Evolutionary conservation across 2,329 filamentous ascomycete species (phyloP).

Genomic region (Aureobasidium lini): DNA sequence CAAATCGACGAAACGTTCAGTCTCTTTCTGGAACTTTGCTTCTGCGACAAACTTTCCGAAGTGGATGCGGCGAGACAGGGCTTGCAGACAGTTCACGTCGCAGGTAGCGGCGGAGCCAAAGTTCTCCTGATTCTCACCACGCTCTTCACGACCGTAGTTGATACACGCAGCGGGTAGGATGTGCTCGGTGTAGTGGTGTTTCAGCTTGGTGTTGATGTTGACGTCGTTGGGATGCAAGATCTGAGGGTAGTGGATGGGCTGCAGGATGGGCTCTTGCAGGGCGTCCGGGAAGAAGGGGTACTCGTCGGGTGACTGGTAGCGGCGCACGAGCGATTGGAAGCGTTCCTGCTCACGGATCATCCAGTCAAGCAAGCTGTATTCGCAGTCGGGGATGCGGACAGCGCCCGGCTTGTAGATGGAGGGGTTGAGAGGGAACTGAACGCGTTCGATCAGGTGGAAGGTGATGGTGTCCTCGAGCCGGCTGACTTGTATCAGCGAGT

Average conservation of each 20-base stretch:
- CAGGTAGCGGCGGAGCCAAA: constrained; percentile 89
- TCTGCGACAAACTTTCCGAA: constrained; percentile 99
- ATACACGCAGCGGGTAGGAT: constrained; percentile 80
- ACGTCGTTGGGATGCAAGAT: constrained; percentile 85
- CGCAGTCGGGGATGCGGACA: constrained; percentile 65
- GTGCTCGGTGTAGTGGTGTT: constrained; percentile 70
- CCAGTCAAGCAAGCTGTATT: constrained; percentile 87
- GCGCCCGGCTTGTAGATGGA: constrained; percentile 78
- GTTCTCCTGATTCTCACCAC: constrained; percentile 83
- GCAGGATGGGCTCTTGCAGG: constrained; percentile 73
- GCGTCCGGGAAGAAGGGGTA: constrained; percentile 90
- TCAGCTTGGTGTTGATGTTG: constrained; percentile 83
- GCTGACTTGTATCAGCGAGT: constrained; percentile 45
- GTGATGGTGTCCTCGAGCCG: constrained; percentile 97
- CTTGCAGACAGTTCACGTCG: constrained; percentile 85
- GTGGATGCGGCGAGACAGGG: constrained; percentile 83
- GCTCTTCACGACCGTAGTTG: constrained; percentile 68
- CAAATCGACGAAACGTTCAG: constrained; percentile 69
- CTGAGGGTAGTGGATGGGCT: constrained; percentile 76
- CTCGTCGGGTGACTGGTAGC: constrained; percentile 94
- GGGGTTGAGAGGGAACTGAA: constrained; percentile 90
- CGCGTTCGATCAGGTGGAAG: constrained; percentile 92
- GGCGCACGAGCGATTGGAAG: constrained; percentile 84
- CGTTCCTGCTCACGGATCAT: constrained; percentile 83
- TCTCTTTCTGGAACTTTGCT: constrained; percentile 81